These are phyloP conservation scores for Fraxinus velutina DNA, from an alignment of 305 asterid species.

Conservation along the genomic window DNA sequence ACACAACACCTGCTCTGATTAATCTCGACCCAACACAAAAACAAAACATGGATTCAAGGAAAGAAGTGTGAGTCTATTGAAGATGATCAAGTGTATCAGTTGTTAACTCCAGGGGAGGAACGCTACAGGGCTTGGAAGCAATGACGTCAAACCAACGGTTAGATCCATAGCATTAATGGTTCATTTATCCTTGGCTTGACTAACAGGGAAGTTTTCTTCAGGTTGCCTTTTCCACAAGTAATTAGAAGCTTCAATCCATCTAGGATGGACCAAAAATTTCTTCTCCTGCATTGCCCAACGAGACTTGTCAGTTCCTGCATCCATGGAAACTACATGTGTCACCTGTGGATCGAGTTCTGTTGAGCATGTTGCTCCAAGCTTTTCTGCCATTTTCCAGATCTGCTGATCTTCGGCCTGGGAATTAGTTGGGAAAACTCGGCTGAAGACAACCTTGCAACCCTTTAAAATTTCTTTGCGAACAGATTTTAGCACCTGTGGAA, in stretches of 20 bases:
- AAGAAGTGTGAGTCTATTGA: neutral
- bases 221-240: slow-evolving; percentile 67
- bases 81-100: neutral
- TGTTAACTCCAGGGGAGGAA: neutral
- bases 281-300: slow-evolving; percentile 50
- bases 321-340: slow-evolving; percentile 62
- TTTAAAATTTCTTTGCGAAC: slow-evolving; percentile 49
- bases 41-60: neutral
- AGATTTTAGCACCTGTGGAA: slow-evolving; percentile 44
- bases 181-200: slow-evolving; percentile 30
- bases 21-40: neutral
- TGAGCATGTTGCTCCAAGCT: slow-evolving; percentile 64
- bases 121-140: neutral
- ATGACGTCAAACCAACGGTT: neutral
- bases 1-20: neutral
- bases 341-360: slow-evolving; percentile 43
- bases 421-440: slow-evolving; percentile 51
- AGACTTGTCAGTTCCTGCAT: slow-evolving; percentile 60
- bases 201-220: slow-evolving; percentile 60
- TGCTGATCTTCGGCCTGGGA: slow-evolving; percentile 48
- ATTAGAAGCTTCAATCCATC: slow-evolving; percentile 70
- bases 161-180: neutral
- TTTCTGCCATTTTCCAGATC: slow-evolving; percentile 63
- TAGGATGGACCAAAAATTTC: slow-evolving; percentile 55
- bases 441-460: slow-evolving; percentile 60